Evolutionary conservation across 441 rosid species (phyloP), one percentile per base, ranked within the genome.

Genomic region (Rhodomyrtus psidioides): DNA sequence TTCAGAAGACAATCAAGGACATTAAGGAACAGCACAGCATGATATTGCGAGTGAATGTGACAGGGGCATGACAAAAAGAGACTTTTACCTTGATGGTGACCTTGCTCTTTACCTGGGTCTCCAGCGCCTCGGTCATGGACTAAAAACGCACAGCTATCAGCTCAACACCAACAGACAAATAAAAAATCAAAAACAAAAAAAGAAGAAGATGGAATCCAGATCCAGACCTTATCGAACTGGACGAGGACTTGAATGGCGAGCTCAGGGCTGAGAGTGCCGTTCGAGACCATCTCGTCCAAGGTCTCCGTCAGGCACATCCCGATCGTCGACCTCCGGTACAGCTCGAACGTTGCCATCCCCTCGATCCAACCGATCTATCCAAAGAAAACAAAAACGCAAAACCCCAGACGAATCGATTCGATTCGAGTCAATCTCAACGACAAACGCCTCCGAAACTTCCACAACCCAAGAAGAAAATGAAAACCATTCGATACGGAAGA

Each of bases 271-370:
- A 98, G 97, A 86, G 98, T 94, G 81, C 98, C 96, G 88, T 86
- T 94, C 85, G 91, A 93, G 87, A 98, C 99, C 99, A 98, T 98
- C 93, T 98, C 99, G 57, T 98, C 99, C 59, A 98, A 89, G 28
- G 98, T 94, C 91, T 98, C 99, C 81, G 98, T 96, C 92, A 98
- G 85, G 90, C 99, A 96, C 98, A 95, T 96, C 79, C 98, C 98
- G 86, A 96, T 95, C 84, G 99, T 94, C 82, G 99, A 98, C 85
- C 97, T 93, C 89, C 99, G 92, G 88, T 98, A 96, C 34, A 98
- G 92, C 95, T 98, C 99, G 88, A 96, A 97, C 87, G 99, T 95
- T 89, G 96, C 98, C 99, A 95, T 97, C 86, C 62, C 82, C 84
- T 82, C 88, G 91, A 93, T 94, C 93, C 84, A 70, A 28, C 10